Percentiles rank a stretch among this genome's conserved stretches.
Evolutionary conservation across 2,329 filamentous ascomycete genomes (phyloP).

Genomic region (Paecilomyces fulvus): DNA sequence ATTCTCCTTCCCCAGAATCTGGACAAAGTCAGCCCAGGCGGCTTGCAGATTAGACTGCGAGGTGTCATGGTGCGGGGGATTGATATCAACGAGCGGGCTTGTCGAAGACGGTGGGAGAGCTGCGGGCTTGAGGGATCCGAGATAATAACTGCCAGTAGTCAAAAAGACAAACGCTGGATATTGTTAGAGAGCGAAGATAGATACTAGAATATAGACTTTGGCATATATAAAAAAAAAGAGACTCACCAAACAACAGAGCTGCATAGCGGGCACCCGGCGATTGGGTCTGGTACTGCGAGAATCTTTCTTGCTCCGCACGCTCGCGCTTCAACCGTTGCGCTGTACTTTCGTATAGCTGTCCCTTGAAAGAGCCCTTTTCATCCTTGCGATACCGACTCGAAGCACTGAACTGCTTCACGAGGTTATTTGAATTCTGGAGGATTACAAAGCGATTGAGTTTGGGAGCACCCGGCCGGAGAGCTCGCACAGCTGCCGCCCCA

Average conservation of each 20-base stretch:
- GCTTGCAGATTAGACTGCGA: constrained; percentile 52
- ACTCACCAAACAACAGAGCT: constrained; percentile 27
- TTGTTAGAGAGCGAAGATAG: constrained; percentile 7
- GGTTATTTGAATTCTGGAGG: background rate
- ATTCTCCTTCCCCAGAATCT: constrained; percentile 54
- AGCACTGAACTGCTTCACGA: constrained; percentile 12
- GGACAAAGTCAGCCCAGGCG: constrained; percentile 55
- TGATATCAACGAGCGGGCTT: constrained; percentile 40
- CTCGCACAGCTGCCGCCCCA: background rate
- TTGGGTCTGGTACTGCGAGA: constrained; percentile 36
- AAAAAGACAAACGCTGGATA: constrained; percentile 43
- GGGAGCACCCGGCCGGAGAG: constrained; percentile 6
- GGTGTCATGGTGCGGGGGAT: constrained; percentile 47
- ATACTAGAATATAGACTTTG: constrained; percentile 2
- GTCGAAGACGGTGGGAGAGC: constrained; percentile 47
- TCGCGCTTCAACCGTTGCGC: constrained; percentile 50
- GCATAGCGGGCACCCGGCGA: constrained; percentile 30
- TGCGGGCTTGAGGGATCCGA: constrained; percentile 43
- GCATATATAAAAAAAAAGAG: constrained; percentile 1
- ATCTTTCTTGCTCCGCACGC: constrained; percentile 47
- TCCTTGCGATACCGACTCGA: constrained; percentile 14
- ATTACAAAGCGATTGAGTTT: background rate
- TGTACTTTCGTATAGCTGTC: constrained; percentile 55
- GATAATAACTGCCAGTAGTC: constrained; percentile 47
- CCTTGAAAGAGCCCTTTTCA: constrained; percentile 45